Base-by-base conservation (phyloP, 306 rosid genomes). In the Quercus agrifolia region DNA sequence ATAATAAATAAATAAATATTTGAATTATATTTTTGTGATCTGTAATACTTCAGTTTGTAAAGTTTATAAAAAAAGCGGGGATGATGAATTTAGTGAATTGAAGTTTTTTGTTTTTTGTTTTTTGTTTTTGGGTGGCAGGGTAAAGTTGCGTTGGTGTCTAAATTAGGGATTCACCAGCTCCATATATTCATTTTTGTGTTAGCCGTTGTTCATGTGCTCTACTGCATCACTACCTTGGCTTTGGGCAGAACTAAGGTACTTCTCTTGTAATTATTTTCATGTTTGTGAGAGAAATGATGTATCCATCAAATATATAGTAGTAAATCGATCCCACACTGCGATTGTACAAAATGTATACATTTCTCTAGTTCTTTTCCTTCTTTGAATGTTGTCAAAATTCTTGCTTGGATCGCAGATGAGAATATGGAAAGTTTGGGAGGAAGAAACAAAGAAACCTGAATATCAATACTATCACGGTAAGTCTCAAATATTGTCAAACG, bases 121-220 rank as follows among this genome's bases (percentile, higher is more conserved):
- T 23, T 23, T 1, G 23, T 23, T 23, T 23, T 23, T 23, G 23
- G 23, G 23, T 84, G 77, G 73, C 80, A 92, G 96, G 87, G 55
- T 19, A 13, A 85, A 88, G 94, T 92, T 15, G 90, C 94, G 27
- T 89, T 92, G 44, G 82, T 94, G 71, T 86, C 98, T 3, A 90
- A 94, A 20, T 92, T 92, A 78, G 98, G 88, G 33, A 88, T 92
- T 82, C 98, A 94, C 77, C 89, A 94, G 88, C 97, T 94, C 63
- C 98, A 94, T 71, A 73, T 92, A 6, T 94, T 94, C 86, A 92
- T 94, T 73, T 92, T 92, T 79, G 87, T 81, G 54, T 68, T 94
- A 10, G 97, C 97, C 8, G 17, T 83, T 56, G 86, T 83, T 80
- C 98, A 94, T 74, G 79, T 94, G 8, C 83, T 92, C 2, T 88